A percentile compares a stretch with the other conserved stretches of the same genome.
phyloP scores from a whole-genome alignment of 208 protist genomes.

The Trypanosoma cruzi region DNA sequence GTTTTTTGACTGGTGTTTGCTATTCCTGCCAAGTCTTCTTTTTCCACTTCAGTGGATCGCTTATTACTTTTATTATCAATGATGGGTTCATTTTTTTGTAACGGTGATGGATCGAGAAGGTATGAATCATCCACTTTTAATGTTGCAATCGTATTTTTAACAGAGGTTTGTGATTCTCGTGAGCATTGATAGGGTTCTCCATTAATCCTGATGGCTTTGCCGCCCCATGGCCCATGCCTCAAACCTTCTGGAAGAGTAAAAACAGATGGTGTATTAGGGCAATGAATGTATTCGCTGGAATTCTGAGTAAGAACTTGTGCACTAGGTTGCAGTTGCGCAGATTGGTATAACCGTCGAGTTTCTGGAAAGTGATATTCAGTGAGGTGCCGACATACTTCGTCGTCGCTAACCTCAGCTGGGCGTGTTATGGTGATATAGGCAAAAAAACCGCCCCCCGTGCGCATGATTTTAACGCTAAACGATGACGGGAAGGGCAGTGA shows the following conservation, averaged over 20 bases:
- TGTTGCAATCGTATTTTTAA: too few relatives aligned
- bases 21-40: too few relatives aligned
- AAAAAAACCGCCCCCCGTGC: slow-evolving; percentile 14
- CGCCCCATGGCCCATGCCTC: neutral
- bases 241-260: neutral
- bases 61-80: too few relatives aligned
- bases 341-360: slow-evolving; percentile 19
- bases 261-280: neutral
- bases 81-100: too few relatives aligned
- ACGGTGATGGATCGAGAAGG: neutral
- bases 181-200: neutral
- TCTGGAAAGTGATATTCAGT: slow-evolving; percentile 12
- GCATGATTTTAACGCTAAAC: neutral
- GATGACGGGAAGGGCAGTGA: slow-evolving; percentile 7
- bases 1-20: too few relatives aligned
- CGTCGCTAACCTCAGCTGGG: neutral
- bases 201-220: neutral
- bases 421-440: slow-evolving; percentile 7
- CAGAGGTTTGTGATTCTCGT: neutral
- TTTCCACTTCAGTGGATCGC: too few relatives aligned
- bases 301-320: neutral
- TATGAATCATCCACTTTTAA: neutral
- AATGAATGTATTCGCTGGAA: neutral
- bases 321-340: neutral
- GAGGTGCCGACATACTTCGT: slow-evolving; percentile 3